These are phyloP conservation scores for Lactarius trivialis DNA, from an alignment of 768 basidiomycete genomes.

Conservation along the genomic window DNA sequence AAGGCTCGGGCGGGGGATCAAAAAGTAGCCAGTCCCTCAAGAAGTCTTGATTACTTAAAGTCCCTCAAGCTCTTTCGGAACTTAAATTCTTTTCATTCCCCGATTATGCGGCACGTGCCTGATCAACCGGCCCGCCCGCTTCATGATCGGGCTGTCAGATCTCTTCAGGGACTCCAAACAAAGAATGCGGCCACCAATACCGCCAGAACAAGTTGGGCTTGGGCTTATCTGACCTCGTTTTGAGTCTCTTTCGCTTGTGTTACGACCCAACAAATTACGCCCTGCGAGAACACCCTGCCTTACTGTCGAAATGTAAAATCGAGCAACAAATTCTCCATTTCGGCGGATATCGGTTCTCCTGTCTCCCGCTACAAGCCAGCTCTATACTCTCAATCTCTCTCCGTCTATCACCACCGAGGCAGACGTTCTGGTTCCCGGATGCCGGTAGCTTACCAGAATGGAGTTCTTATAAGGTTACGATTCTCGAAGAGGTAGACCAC, in stretches of 20 bases:
- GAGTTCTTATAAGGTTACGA: neutral
- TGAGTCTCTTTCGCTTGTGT: neutral
- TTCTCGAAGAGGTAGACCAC: neutral
- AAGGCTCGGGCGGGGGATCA: constrained; percentile 10
- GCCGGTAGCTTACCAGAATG: constrained; percentile 6
- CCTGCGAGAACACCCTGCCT: neutral
- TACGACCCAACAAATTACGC: neutral
- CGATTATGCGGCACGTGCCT: constrained; percentile 8
- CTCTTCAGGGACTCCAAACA: constrained; percentile 4
- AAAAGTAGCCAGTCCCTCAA: neutral
- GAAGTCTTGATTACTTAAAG: constrained; percentile 10
- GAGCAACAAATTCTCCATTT: neutral
- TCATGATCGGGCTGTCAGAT: constrained; percentile 9
- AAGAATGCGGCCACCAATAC: neutral
- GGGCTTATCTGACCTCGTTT: neutral
- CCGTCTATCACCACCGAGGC: neutral
- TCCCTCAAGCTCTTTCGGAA: constrained; percentile 5
- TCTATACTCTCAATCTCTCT: neutral
- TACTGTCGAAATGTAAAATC: neutral
- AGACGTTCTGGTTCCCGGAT: neutral
- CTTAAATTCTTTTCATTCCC: constrained; percentile 12
- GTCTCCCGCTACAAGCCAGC: neutral
- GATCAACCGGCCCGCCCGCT: constrained; percentile 19
- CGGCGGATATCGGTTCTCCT: neutral
- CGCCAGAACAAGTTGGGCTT: neutral